Percentiles rank a stretch among this genome's conserved stretches.
Conservation (phyloP, 768 basidiomycete species). For the Steccherinum ochraceum region DNA sequence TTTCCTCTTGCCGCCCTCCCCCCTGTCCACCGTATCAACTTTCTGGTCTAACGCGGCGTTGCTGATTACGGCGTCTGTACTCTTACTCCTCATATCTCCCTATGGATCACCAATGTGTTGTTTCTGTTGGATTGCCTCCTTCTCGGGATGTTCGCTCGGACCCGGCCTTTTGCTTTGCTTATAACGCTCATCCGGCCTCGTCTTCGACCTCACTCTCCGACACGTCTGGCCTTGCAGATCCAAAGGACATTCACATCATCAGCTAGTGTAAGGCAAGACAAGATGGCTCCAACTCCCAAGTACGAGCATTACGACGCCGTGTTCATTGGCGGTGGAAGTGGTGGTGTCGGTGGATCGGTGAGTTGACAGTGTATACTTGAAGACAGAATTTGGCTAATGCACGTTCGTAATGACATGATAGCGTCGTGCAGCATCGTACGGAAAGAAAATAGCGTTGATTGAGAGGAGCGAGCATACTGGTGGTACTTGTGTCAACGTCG, state of each 20-base stretch:
- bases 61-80: background rate
- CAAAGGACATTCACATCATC: constrained; percentile 28
- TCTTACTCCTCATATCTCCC: no score
- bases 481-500: constrained; percentile 98
- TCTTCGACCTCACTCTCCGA: no score
- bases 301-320: constrained; percentile 75
- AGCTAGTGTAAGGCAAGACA: constrained; percentile 16
- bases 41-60: background rate
- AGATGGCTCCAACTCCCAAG: constrained; percentile 70
- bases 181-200: no score
- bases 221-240: constrained; percentile 5
- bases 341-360: constrained; percentile 84
- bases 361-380: no score
- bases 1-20: background rate
- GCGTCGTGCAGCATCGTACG: constrained; percentile 89
- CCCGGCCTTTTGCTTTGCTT: no score
- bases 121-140: background rate
- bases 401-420: no score
- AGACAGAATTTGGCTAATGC: no score
- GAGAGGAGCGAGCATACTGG: constrained; percentile 73
- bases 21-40: no score
- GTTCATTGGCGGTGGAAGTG: constrained; percentile 90
- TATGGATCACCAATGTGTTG: background rate
- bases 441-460: constrained; percentile 88
- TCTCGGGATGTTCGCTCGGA: no score